These are phyloP conservation scores for Petunia hybrid DNA, from an alignment of 305 asterid genomes.

Conservation along the genomic window DNA sequence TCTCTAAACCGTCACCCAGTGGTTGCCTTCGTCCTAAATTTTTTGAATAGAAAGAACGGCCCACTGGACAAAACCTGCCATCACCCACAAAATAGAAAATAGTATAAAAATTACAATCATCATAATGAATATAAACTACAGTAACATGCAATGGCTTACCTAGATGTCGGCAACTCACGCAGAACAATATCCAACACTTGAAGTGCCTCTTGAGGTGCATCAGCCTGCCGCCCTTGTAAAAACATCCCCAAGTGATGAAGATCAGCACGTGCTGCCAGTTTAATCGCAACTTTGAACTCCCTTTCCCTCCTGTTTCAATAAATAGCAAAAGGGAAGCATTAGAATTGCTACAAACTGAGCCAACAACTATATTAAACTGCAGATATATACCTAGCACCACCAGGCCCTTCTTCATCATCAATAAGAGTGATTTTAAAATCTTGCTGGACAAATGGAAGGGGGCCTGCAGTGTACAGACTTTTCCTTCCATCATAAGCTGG, in stretches of 20 bases:
- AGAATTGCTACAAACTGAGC: constrained; percentile 21
- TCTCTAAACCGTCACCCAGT: constrained; percentile 93
- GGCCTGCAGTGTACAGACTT: constrained; percentile 95
- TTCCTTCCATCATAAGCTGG: constrained; percentile 97
- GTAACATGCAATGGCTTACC: constrained; percentile 46
- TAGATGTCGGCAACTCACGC: constrained; percentile 83
- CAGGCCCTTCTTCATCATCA: constrained; percentile 83
- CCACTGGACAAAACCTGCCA: constrained; percentile 76
- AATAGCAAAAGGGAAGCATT: constrained; percentile 23
- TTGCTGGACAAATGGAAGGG: constrained; percentile 78
- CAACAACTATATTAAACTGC: constrained; percentile 2
- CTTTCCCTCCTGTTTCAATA: constrained; percentile 73
- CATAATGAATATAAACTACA: background rate
- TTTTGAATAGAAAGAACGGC: constrained; percentile 90
- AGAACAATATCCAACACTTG: constrained; percentile 96
- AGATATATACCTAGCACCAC: constrained; percentile 57
- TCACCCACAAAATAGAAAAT: background rate
- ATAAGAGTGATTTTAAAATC: constrained; percentile 74
- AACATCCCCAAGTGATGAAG: constrained; percentile 95
- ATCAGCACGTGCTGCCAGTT: constrained; percentile 94
- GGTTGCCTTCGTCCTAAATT: constrained; percentile 82
- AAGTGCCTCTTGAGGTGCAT: constrained; percentile 97
- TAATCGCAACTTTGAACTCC: constrained; percentile 83
- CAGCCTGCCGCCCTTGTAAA: constrained; percentile 87
- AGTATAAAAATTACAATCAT: background rate